Base-by-base conservation (phyloP, 352 stramenopile genomes). In the Pythium volutum region DNA sequence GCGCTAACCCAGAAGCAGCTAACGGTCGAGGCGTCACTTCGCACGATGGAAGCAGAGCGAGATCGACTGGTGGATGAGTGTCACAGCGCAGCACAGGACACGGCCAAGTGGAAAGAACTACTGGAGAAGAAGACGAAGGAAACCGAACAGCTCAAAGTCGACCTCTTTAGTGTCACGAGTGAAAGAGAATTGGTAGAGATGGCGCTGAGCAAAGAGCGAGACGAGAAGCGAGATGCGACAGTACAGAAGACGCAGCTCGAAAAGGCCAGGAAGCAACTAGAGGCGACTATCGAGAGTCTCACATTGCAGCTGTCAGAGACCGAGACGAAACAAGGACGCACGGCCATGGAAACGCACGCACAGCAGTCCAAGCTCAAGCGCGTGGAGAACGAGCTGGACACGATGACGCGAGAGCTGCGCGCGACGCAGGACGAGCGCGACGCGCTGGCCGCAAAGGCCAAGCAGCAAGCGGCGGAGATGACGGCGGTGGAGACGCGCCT, bases 101-200 rank as follows among this genome's bases (percentile, higher is more conserved):
- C 66, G 12, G 26, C 4, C 6, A 79, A 77, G 31, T 78, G 61
- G 67, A 73, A 69, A 66, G 66, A 70, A 0, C 68, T 59, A 14
- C 52, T 66, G 5, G 73, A 77, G 1, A 70, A 76, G 20, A 72
- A 76, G 49, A 55, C 57, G 20, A 75, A 74, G 52, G 71, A 84
- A 22, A n/a, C 41, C 4, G 69, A 84, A 46, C 20, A 63, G 22
- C 52, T 71, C 26, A 64, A 52, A 22, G 23, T 45, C 2, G 52
- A 70, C 26, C 46, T 50, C 42, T 45, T 67, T 57, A 10, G 36
- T 61, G 45, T 47, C 70, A 27, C 59, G 66, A 55, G 70, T 14
- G 77, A 84, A 18, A 70, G 74, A 31, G 75, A 83, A 14, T 4
- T 52, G 0, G 22, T 71, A 12, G 67, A 79, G 25, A 49, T 53